Conservation (phyloP, 2,329 filamentous ascomycete genomes). For the Pseudopyrenochaeta lycopersici region DNA sequence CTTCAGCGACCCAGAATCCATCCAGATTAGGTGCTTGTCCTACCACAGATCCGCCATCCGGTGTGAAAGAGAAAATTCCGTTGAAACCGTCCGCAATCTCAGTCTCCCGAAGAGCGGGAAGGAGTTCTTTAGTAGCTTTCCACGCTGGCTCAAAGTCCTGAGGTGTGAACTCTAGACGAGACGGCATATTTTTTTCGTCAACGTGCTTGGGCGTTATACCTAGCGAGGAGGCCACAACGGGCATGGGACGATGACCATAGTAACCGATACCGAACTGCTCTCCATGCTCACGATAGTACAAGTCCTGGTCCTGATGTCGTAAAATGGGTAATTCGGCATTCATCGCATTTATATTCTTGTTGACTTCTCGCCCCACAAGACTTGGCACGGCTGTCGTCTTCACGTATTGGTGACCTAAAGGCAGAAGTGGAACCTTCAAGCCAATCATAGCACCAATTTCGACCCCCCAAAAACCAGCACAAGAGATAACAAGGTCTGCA, state of each 20-base stretch:
- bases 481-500: slow-evolving; percentile 70
- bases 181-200: slow-evolving; percentile 70
- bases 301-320: slow-evolving; percentile 69
- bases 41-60: slow-evolving; percentile 68
- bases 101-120: slow-evolving; percentile 62
- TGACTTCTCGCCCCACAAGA: slow-evolving; percentile 52
- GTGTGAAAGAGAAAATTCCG: slow-evolving; percentile 72
- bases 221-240: slow-evolving; percentile 64
- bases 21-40: slow-evolving; percentile 67
- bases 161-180: slow-evolving; percentile 66
- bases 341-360: slow-evolving; percentile 56
- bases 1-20: slow-evolving; percentile 71
- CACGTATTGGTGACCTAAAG: slow-evolving; percentile 70
- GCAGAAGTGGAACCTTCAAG: slow-evolving; percentile 65
- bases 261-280: slow-evolving; percentile 70
- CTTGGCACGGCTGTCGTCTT: slow-evolving; percentile 66
- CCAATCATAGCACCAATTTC: slow-evolving; percentile 70
- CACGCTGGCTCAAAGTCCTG: slow-evolving; percentile 70
- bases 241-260: slow-evolving; percentile 70
- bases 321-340: slow-evolving; percentile 66
- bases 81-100: slow-evolving; percentile 70
- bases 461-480: slow-evolving; percentile 73
- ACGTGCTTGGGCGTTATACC: slow-evolving; percentile 64
- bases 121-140: slow-evolving; percentile 63
- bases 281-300: slow-evolving; percentile 72